Base-by-base conservation (phyloP, 176 grass and related monocot species). In the Oryza meridionalis region DNA sequence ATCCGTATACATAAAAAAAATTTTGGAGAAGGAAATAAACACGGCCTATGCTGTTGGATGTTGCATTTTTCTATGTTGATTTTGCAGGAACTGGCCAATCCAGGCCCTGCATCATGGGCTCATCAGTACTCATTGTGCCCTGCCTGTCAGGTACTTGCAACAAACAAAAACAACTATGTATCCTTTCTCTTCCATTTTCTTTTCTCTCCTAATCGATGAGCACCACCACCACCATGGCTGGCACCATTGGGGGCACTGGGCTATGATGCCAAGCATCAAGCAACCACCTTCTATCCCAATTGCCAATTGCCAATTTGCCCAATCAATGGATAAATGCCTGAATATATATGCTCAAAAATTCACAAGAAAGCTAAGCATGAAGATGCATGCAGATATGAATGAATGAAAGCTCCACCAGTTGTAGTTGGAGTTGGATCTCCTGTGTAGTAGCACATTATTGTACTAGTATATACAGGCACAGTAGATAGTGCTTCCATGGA, bases 11-110 rank as follows among this genome's bases (percentile, higher is more conserved):
- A 29, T 29, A 29, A 29, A 29, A 29, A 29, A 29, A 29, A 2
- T 2, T 29, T 29, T 29, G 29, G 29, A 29, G 29, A 29, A 29
- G 29, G 29, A 29, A 29, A 29, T 29, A 29, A 29, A 29, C 29
- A 29, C 29, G 29, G 29, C 29, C 29, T 29, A 29, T 37, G 1
- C 3, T 40, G 7, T 69, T 70, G 21, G 53, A 58, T 72, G 11
- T 72, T 72, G 4, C 68, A 70, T 8, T 68, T 80, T 68, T 80
- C 16, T 31, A 69, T 53, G 64, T 24, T 9, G 77, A 47, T 79
- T 67, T 79, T 65, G 76, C 37, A 65, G 58, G 59, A 16, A 11
- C 76, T 27, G 22, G n/a, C 76, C 59, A 65, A 78, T 67, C 25
- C 77, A 67, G 61, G 8, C 2, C 14, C 22, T 46, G 61, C 29